phyloP scores from a whole-genome alignment of 1,284 basidiomycete species.

The Cutaneotrichosporon cutaneum region DNA sequence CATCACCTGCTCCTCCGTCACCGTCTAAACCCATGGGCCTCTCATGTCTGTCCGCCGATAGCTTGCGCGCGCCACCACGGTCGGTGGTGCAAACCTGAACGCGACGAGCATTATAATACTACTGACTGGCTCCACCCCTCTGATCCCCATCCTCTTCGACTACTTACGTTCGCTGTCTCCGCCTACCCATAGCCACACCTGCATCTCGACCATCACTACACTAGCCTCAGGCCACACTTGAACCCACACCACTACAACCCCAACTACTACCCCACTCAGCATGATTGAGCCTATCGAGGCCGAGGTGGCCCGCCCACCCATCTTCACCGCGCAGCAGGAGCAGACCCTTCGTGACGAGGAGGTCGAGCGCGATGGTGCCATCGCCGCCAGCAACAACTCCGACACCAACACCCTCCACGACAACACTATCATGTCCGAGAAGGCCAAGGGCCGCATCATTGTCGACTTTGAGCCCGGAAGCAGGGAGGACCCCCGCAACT shows the following conservation, averaged over 20 bases:
- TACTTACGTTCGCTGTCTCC: neutral
- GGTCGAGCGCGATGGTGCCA: conserved; percentile 24
- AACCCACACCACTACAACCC: neutral
- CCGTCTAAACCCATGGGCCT: conserved; percentile 3
- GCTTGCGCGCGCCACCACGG: neutral
- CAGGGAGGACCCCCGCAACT: conserved; percentile 40
- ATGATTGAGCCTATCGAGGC: conserved; percentile 45
- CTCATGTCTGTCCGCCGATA: neutral
- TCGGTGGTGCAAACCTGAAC: neutral
- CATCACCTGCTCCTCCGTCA: neutral
- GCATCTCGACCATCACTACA: neutral
- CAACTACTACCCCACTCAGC: conserved; percentile 4
- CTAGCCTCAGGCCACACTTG: neutral
- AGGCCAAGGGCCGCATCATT: conserved; percentile 29
- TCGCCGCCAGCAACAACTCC: conserved; percentile 5
- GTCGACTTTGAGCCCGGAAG: conserved; percentile 36
- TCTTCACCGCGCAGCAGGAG: conserved; percentile 36
- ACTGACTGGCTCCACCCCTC: neutral
- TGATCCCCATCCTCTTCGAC: neutral
- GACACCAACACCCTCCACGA: conserved; percentile 13
- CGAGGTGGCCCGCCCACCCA: conserved; percentile 40
- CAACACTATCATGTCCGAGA: conserved; percentile 11
- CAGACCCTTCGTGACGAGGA: conserved; percentile 28
- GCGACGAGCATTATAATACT: neutral
- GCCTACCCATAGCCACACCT: neutral